Base-by-base conservation (phyloP, 441 rosid genomes). In the Mallotus repandus region DNA sequence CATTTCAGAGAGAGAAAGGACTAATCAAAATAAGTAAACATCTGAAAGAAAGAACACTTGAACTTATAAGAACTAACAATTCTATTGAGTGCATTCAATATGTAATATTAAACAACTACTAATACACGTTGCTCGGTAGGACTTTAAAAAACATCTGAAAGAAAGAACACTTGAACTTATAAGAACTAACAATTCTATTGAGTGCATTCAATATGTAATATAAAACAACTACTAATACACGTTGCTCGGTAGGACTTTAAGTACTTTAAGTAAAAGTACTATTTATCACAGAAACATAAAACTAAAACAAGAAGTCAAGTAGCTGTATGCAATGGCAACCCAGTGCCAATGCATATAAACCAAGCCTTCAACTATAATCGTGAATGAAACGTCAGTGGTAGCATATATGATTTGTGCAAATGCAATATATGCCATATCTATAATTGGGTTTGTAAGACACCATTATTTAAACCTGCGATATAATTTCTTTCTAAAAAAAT, bases 21-120 rank as follows among this genome's bases (percentile, higher is more conserved):
- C 15, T 19, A 49, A 32, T 70, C 50, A 76, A 68, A 70, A 62
- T 41, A 12, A 43, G 48, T 56, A 74, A 22, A 71, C n/a, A 35
- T 21, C 45, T 73, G 53, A 18, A 50, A 38, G 72, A 22, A 38
- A 71, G 38, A 19, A 41, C 35, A 52, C 35, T 5, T 2, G 16
- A 72, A 53, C 22, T 35, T 21, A 63, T 35, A 38, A 21, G 12
- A 53, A 29, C 43, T 18, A 12, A 32, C 11, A 49, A 3, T 29
- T 18, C n/a, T n/a, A n/a, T n/a, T n/a, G n/a, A n/a, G n/a, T n/a
- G n/a, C n/a, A n/a, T n/a, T n/a, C n/a, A n/a, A n/a, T n/a, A n/a
- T n/a, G n/a, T n/a, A n/a, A n/a, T n/a, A n/a, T n/a, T n/a, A n/a
- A n/a, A n/a, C n/a, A n/a, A n/a, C n/a, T n/a, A n/a, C n/a, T n/a